phyloP scores from a whole-genome alignment of 768 basidiomycete species.

The Boletus rubropictus region DNA sequence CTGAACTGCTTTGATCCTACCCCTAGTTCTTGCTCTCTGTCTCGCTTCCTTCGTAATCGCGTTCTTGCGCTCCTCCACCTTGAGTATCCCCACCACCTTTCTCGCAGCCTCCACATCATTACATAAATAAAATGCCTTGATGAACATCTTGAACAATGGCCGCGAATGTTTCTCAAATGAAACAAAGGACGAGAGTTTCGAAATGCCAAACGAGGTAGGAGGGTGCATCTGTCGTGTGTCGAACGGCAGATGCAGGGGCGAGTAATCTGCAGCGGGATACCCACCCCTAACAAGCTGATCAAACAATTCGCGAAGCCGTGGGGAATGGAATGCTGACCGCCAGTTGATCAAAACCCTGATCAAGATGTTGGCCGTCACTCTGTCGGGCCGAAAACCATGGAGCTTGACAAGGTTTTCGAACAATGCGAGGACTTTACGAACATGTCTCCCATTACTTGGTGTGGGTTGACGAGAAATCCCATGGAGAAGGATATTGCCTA shows the following conservation, averaged over 20 bases:
- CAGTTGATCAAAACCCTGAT: constrained; percentile 55
- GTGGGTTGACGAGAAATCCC: constrained; percentile 32
- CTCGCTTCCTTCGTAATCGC: constrained; percentile 10
- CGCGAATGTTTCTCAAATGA: constrained; percentile 55
- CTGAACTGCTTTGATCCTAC: constrained; percentile 14
- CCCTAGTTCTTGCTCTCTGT: constrained; percentile 16
- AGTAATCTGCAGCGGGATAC: constrained; percentile 40
- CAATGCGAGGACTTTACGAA: constrained; percentile 38
- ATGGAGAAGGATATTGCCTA: constrained; percentile 57
- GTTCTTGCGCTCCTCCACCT: constrained; percentile 31
- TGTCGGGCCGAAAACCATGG: constrained; percentile 54
- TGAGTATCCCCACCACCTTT: constrained; percentile 51
- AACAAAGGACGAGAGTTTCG: constrained; percentile 37
- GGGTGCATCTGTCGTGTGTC: constrained; percentile 27
- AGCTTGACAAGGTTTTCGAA: constrained; percentile 39
- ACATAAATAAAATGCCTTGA: constrained; percentile 53
- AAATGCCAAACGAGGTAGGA: constrained; percentile 25
- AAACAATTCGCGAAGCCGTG: constrained; percentile 51
- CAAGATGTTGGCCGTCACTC: constrained; percentile 65
- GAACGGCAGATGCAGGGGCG: constrained; percentile 40
- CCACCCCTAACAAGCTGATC: constrained; percentile 57
- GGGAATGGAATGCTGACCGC: constrained; percentile 37
- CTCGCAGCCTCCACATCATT: constrained; percentile 51
- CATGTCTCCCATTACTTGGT: constrained; percentile 39
- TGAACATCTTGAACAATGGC: constrained; percentile 71